Evolutionary conservation across 129 eudicot genomes (phyloP).

Genomic region (Calendula officinalis): DNA sequence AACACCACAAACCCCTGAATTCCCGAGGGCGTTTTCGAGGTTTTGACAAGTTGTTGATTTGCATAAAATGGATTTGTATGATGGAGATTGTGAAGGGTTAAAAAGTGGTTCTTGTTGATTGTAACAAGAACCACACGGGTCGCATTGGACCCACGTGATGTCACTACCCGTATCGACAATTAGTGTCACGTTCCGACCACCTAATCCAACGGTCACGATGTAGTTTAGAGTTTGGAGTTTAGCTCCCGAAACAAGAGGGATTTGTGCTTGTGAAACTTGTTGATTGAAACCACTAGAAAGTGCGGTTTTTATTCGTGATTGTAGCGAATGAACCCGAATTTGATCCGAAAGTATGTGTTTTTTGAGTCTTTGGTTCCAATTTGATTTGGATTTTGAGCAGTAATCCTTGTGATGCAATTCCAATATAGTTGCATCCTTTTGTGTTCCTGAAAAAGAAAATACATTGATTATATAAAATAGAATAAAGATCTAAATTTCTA

Average conservation of each 20-base stretch:
- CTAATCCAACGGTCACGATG: constrained; percentile 53
- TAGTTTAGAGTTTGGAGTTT: constrained; percentile 79
- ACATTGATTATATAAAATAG: no score
- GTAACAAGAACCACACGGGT: constrained; percentile 80
- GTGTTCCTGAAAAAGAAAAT: constrained; percentile 49
- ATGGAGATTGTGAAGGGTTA: constrained; percentile 58
- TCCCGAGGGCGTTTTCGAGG: constrained; percentile 60
- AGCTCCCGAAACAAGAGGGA: constrained; percentile 70
- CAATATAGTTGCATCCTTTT: constrained; percentile 59
- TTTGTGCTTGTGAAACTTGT: constrained; percentile 48
- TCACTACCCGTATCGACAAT: constrained; percentile 95
- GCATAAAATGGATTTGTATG: constrained; percentile 58
- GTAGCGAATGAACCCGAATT: constrained; percentile 58
- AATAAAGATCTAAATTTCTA: no score
- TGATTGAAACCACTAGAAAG: constrained; percentile 30
- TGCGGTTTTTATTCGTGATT: constrained; percentile 51
- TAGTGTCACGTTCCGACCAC: constrained; percentile 60
- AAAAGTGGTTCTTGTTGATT: constrained; percentile 76
- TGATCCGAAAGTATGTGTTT: constrained; percentile 51
- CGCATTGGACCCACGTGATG: constrained; percentile 90
- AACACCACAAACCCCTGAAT: constrained; percentile 46
- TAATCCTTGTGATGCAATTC: constrained; percentile 65
- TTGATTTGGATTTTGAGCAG: constrained; percentile 34
- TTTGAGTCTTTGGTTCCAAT: constrained; percentile 48
- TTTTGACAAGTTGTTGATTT: constrained; percentile 57